Evolutionary conservation across 176 grass and related monocot species (phyloP).

Genomic region (Poa pratensis): DNA sequence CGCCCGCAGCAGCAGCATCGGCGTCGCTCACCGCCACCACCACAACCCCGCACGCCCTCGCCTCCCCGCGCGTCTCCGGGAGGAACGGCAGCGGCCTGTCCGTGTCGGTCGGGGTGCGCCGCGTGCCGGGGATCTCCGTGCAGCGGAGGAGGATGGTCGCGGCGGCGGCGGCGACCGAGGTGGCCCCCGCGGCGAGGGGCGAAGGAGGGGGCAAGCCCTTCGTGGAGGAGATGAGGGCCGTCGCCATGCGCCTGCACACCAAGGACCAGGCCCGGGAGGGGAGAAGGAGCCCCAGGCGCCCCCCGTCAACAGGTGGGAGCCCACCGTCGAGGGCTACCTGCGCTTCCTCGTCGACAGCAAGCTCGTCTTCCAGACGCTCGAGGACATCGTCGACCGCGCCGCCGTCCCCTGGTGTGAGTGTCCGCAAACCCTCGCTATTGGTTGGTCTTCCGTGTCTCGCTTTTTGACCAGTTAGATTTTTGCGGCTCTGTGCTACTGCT

Average conservation of each 20-base stretch:
- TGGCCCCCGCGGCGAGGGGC: slow-evolving; percentile 44
- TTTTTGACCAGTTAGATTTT: slow-evolving; percentile 16
- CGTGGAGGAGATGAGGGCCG: slow-evolving; percentile 93
- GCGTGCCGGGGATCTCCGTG: neutral
- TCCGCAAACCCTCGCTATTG: slow-evolving; percentile 8
- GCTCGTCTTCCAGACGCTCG: slow-evolving; percentile 83
- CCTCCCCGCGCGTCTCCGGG: slow-evolving; percentile 27
- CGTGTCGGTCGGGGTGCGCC: neutral
- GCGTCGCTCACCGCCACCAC: slow-evolving; percentile 31
- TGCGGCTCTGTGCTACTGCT: neutral
- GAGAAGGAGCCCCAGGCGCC: slow-evolving; percentile 83
- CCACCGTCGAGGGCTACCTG: slow-evolving; percentile 71
- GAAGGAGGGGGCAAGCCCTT: slow-evolving; percentile 60
- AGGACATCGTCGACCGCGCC: slow-evolving; percentile 72
- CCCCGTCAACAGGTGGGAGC: slow-evolving; percentile 76
- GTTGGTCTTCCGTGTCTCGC: neutral
- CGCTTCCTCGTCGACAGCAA: slow-evolving; percentile 95
- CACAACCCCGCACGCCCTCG: neutral
- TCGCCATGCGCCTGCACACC: slow-evolving; percentile 89
- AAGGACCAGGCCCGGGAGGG: slow-evolving; percentile 81
- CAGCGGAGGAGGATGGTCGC: slow-evolving; percentile 43
- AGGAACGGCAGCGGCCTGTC: slow-evolving; percentile 1
- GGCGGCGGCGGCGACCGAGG: slow-evolving; percentile 51
- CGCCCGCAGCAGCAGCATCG: slow-evolving; percentile 26
- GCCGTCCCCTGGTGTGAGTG: slow-evolving; percentile 78